Base-by-base conservation (phyloP, 2,329 filamentous ascomycete species). In the Mycosphaerelloides madeirae region DNA sequence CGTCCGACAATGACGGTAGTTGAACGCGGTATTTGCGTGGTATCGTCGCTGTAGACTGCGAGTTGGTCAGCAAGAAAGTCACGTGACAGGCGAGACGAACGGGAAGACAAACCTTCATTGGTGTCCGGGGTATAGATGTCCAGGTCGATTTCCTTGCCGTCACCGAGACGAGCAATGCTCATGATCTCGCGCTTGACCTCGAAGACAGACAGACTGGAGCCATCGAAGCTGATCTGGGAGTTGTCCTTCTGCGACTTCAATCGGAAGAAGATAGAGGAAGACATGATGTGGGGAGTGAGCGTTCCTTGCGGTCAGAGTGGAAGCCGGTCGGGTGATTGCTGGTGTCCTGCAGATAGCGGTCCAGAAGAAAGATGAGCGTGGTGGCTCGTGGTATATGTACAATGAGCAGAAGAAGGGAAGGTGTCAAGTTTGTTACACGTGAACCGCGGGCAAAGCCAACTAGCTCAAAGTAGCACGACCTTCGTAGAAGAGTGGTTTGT, bases 181-280 rank as follows among this genome's bases (percentile, higher is more conserved):
- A 98, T 98, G 63, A 98, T 98, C 72, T 97, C 93, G 74, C 91
- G 86, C 74, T 98, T 98, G 65, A 98, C 78, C 66, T 98, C 94
- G 71, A 97, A 98, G 53, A 97, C 93, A 50, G 91, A 95, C 65
- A 97, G 95, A 69, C 88, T 88, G 60, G 91, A 96, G 65, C 93
- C 93, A 70, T 98, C 91, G 68, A 98, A 97, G 64, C 90, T 87
- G 61, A 98, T 89, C 64, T 90, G 83, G 46, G 88, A 88, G 49
- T 89, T 87, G 65, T 97, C 93, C 74, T 89, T 96, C 66, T 94
- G 89, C 59, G 91, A 97, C 74, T 96, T 97, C 83, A 98, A 98
- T 74, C 95, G 95, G 86, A 96, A 98, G 73, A 96, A 97, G 65
- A 98, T 93, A 56, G 90, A 97, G 45, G 93, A 95, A 66, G 88